Conservation (phyloP, 2,329 filamentous ascomycete species). For the Fusarium globosum region DNA sequence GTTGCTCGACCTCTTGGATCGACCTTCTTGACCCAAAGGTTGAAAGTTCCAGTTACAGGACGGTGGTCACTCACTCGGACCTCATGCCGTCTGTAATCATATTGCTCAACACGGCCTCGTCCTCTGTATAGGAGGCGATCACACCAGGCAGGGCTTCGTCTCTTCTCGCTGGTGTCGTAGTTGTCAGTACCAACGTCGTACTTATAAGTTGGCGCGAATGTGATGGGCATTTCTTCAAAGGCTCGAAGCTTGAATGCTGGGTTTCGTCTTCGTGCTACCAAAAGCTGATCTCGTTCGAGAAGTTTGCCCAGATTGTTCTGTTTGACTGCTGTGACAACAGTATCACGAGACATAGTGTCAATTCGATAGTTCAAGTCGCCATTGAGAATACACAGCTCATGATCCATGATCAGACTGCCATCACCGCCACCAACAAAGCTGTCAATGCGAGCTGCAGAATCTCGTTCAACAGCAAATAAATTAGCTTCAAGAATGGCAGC, state of each 20-base stretch:
- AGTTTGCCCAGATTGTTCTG: constrained; percentile 85
- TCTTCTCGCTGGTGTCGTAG: constrained; percentile 96
- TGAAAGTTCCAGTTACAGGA: constrained; percentile 88
- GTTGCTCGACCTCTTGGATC: constrained; percentile 71
- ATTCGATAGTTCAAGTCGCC: constrained; percentile 99
- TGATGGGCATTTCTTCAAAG: constrained; percentile 91
- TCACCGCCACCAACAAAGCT: constrained; percentile 93
- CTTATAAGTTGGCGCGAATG: constrained; percentile 96
- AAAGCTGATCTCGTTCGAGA: constrained; percentile 91
- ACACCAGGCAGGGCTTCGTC: constrained; percentile 94
- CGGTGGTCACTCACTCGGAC: constrained; percentile 92
- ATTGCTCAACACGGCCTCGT: constrained; percentile 82
- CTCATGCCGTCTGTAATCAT: constrained; percentile 90
- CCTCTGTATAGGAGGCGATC: constrained; percentile 91
- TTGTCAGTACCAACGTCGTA: constrained; percentile 96
- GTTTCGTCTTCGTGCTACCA: constrained; percentile 89
- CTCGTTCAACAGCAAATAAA: constrained; percentile 77
- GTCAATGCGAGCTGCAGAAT: constrained; percentile 75
- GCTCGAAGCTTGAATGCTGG: constrained; percentile 88
- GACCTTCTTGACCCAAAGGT: constrained; percentile 85
- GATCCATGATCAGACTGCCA: constrained; percentile 92
- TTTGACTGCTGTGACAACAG: constrained; percentile 86
- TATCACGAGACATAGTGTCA: constrained; percentile 94
- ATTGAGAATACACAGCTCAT: constrained; percentile 96
- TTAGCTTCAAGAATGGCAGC: constrained; percentile 86